Evolutionary conservation across 2,329 filamentous ascomycete species (phyloP), one percentile per base, ranked within the genome.

Genomic region (Paraphoma chrysanthemicola): DNA sequence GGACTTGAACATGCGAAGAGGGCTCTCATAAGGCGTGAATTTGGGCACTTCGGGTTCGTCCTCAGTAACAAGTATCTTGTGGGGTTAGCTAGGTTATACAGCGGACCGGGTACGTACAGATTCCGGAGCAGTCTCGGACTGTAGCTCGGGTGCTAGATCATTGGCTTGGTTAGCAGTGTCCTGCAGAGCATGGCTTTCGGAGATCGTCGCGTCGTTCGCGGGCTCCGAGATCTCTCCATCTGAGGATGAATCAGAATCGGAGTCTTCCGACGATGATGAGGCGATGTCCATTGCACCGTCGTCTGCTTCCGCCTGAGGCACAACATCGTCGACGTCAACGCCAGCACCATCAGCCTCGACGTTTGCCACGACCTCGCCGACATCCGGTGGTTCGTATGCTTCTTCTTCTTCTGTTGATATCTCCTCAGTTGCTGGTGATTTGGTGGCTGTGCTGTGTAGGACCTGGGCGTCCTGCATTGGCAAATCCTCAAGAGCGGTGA

Each of bases 1-100:
- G 38, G 91, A 90, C 75, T 88, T 92, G 77, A 98, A 97, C 66
- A 86, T 85, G 65, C 86, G 87, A 58, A 99, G 82, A 31, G 93
- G 91, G 71, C 92, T 96, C 71, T 90, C 84, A 78, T 99, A 99
- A 2, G 92, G 88, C 33, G 82, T 81, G 60, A 78, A 84, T 78
- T 63, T 74, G 33, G 51, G 36, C 29, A 55, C 44, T 36, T 71
- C 56, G 39, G 54, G 48, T 33, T 62, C 56, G 18, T 58, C 57
- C 17, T 63, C 57, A 6, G 52, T 8, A 16, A 45, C 31, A 8
- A 43, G 50, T 30, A 50, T 44, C 73, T 73, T 29, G 11, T 48
- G 11, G 9, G 36, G 59, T 73, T 57, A 72, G 67, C 59, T 28
- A 50, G 51, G 51, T 44, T 44, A 53, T 29, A 1, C 11, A 14